A percentile compares a stretch with the other conserved stretches of the same genome.
Conservation (phyloP, 1,284 basidiomycete genomes). For the Coriolopsis trogii region DNA sequence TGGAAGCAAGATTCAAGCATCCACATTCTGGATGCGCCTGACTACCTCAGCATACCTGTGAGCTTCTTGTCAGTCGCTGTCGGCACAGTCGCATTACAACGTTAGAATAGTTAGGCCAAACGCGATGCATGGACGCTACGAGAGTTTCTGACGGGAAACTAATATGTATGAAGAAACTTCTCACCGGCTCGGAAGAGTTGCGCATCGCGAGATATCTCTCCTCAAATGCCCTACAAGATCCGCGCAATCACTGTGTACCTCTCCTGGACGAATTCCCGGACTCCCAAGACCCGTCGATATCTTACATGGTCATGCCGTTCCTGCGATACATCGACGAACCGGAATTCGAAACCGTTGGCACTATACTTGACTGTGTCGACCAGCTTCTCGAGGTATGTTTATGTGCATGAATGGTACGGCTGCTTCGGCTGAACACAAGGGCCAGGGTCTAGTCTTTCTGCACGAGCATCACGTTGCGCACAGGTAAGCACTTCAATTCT, state of each 20-base stretch:
- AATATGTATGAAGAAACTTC: constrained; percentile 30
- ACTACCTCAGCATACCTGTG: too few relatives aligned
- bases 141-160: constrained; percentile 23
- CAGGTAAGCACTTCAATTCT: constrained; percentile 12
- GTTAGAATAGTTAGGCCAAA: too few relatives aligned
- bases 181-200: constrained; percentile 19
- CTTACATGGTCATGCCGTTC: constrained; percentile 3
- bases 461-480: constrained; percentile 24
- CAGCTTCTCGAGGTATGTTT: constrained; percentile 1
- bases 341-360: background rate
- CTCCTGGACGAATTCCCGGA: background rate
- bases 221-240: background rate
- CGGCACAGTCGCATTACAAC: too few relatives aligned
- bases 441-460: background rate
- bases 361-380: background rate
- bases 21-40: too few relatives aligned
- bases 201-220: constrained; percentile 11
- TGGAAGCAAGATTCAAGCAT: too few relatives aligned
- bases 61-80: too few relatives aligned
- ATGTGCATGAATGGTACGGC: too few relatives aligned
- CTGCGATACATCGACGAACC: constrained; percentile 1
- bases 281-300: background rate
- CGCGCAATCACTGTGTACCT: constrained; percentile 4
- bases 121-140: constrained; percentile 29
- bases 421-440: too few relatives aligned